Base-by-base conservation (phyloP, 1,139 yeast genomes). In the Pichia sp. region DNA sequence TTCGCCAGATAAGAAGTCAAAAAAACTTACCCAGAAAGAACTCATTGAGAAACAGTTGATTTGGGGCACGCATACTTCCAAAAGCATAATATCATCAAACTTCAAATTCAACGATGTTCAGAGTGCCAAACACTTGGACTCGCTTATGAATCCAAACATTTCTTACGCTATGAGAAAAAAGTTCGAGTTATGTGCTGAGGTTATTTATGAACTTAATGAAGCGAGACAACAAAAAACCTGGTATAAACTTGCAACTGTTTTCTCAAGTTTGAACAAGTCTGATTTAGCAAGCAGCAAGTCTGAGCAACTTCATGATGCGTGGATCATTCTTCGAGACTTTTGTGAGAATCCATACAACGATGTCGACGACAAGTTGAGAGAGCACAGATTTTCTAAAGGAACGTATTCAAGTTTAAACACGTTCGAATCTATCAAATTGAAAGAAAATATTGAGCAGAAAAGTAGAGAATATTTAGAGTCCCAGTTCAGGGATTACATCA, bases 401-500 rank as follows among this genome's bases (percentile, higher is more conserved):
- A 54, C 55, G 26, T 36, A 52, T 38, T 45, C 59, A 1, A 51
- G 50, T 23, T 59, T 67, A 16, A 65, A 63, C 7, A 64, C 68
- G 19, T 61, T 65, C 53, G 74, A 71, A 19, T 65, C 74, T 0
- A 63, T 72, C 26, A 58, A 66, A 23, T 70, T 84, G 59, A 75
- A 81, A 57, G 76, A 75, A 54, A 72, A 74, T 55, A 77, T 88
- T 45, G 79, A 83, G 7, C 66, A 70, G 11, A 85, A 81, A 55
- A 81, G 95, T 30, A 81, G 79, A 62, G 62, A 68, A 8, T 85
- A 80, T 63, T 75, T 93, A 61, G 96, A 93, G 67, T 69, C 72
- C 11, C 97, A 93, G 70, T 92, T 90, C 68, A 81, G 80, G 65
- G 85, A 80, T 49, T 83, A 85, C 66, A 79, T 90, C 60, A 92